Base-by-base conservation (phyloP, 2,329 filamentous ascomycete genomes). In the Furcasterigmium furcatum region DNA sequence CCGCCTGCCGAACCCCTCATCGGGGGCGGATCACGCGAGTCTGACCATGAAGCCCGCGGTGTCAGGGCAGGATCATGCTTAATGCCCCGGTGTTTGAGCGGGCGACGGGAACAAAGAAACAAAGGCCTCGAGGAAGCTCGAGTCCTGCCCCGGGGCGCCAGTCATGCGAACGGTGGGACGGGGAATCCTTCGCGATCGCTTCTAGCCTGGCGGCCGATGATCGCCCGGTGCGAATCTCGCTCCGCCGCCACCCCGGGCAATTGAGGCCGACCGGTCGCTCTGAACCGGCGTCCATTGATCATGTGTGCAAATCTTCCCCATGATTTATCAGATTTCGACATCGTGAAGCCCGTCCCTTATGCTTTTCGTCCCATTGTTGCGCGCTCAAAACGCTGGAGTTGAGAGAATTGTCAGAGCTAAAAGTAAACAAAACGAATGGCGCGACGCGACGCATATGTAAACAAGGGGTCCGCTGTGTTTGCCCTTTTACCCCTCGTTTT, bases 51-150 rank as follows among this genome's bases (percentile, higher is more conserved):
- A 36, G 34, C 34, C 34, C 34, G 18, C 34, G 34, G 34, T 36
- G 34, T 36, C 34, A 36, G 34, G 34, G 34, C 34, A 18, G 34
- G n/a, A 36, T 36, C 34, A 36, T 36, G 34, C 34, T 36, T 16
- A 36, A 19, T 36, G 34, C 34, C 18, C 34, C 30, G 30, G 34
- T 19, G 9, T 36, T 36, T 18, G 34, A 36, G 34, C 34, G 34
- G 34, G 16, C n/a, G 18, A 36, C 14, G 14, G 12, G 34, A 18
- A 36, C 34, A 36, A 36, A 36, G 34, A 12, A 36, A 36, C 9
- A 9, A 9, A 7, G n/a, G n/a, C 16, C 32, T 27, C 24, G 24
- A 27, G n/a, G 19, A 8, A 10, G n/a, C 16, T 32, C 30, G 30
- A 13, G 14, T 13, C 18, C 18, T 32, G 30, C 14, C 30, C 18